Percentiles rank a stretch among this genome's conserved stretches.
These are phyloP conservation scores for Lotmaria passim DNA, from an alignment of 208 protist species.

Conservation along the genomic window DNA sequence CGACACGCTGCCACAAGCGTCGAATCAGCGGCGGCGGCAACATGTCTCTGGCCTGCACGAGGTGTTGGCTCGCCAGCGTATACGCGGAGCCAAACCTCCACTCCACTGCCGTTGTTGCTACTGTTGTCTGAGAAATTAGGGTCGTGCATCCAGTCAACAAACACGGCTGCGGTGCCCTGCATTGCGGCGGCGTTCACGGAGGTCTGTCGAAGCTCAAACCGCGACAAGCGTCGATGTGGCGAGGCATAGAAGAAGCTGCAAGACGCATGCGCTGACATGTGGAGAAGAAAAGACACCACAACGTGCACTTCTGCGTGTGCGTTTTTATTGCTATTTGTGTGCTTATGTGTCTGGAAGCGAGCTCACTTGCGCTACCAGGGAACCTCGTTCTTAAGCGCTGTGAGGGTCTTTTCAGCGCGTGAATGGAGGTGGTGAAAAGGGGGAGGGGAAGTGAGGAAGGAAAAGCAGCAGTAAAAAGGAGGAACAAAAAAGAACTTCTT, in stretches of 20 bases:
- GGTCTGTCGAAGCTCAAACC: conserved; percentile 4
- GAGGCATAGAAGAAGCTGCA: conserved; percentile 16
- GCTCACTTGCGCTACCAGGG: no score
- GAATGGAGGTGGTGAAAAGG: no score
- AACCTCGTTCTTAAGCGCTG: no score
- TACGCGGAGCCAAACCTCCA: conserved; percentile 19
- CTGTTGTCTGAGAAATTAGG: neutral
- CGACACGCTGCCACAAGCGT: conserved; percentile 2
- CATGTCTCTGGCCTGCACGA: neutral
- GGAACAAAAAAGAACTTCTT: no score
- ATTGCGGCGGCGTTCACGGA: neutral
- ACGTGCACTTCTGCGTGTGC: conserved; percentile 2
- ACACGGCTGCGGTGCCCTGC: conserved; percentile 4
- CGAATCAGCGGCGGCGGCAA: neutral
- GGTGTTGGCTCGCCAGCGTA: no score
- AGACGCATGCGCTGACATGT: neutral
- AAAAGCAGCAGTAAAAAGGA: no score
- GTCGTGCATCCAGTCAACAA: conserved; percentile 16
- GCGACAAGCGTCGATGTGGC: no score
- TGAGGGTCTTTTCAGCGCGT: no score
- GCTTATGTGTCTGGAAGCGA: no score
- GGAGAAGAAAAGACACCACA: neutral
- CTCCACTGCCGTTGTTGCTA: no score
- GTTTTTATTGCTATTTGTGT: no score
- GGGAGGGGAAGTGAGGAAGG: no score